Evolutionary conservation across 768 basidiomycete species (phyloP).

Genomic region (Leccinum subgranulosum): DNA sequence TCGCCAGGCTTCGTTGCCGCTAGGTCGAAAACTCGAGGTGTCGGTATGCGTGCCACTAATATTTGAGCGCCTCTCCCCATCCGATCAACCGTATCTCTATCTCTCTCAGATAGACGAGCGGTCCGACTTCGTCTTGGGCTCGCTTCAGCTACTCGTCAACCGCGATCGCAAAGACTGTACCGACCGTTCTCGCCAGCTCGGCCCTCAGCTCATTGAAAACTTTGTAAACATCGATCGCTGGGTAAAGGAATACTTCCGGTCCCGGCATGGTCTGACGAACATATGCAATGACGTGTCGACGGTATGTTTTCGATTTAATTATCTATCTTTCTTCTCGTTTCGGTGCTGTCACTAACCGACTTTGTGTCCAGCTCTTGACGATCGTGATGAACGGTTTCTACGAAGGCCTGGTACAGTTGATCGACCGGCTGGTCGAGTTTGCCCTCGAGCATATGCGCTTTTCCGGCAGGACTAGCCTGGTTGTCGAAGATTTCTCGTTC

Average conservation of each 20-base stretch:
- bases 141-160: conserved; percentile 28
- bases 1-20: conserved; percentile 23
- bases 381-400: conserved; percentile 32
- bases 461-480: conserved; percentile 14
- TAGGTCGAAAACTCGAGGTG: conserved; percentile 24
- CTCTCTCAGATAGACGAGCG: conserved; percentile 22
- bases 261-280: conserved; percentile 10
- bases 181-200: conserved; percentile 21
- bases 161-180: conserved; percentile 13
- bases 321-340: neutral
- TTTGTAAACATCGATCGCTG: conserved; percentile 28
- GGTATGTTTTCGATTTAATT: conserved; percentile 12
- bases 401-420: conserved; percentile 27
- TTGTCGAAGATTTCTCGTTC: conserved; percentile 27
- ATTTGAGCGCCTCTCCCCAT: neutral
- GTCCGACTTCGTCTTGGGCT: conserved; percentile 23
- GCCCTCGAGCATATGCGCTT: conserved; percentile 25
- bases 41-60: conserved; percentile 14
- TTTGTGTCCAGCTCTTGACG: conserved; percentile 22
- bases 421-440: conserved; percentile 24
- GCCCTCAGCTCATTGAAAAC: conserved; percentile 31
- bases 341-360: neutral
- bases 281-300: conserved; percentile 17
- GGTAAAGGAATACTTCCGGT: conserved; percentile 28
- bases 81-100: conserved; percentile 1